Evolutionary conservation across 331 rosid genomes (phyloP), one percentile per base, ranked within the genome.

Genomic region (Arachis monticola): DNA sequence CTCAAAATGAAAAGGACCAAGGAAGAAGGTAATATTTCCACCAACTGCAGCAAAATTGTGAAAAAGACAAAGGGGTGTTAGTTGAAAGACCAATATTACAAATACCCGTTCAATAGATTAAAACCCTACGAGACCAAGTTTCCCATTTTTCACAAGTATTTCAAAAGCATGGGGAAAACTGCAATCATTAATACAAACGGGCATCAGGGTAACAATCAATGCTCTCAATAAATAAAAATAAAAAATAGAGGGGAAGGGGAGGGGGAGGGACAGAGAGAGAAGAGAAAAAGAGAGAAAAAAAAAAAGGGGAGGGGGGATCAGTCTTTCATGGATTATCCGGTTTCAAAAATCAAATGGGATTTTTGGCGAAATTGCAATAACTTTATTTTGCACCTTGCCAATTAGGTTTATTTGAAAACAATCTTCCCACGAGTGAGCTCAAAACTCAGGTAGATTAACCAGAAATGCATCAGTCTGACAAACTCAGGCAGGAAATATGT

Each of bases 1-100:
- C 99, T 87, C 84, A 95, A 81, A 83, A 95, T 92, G 88, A 92
- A 95, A 57, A 95, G 93, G 71, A 95, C 99, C 83, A 95, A 72
- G 38, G 92, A 73, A 47, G 97, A 95, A 50, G 99, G 99, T 76
- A 95, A 69, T 77, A 95, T 92, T 85, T 95, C 99, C 83, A 92
- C 97, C 86, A 86, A 77, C 99, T 95, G 92, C 67, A 77, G 30
- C 62, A 68, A 45, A 17, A 60, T 30, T 17, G 44, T 64, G 59
- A 66, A 38, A 30, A 30, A 47, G 31, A 60, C 59, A 38, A 62
- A 41, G 2, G 14, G 27, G 0, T 40, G 9, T 46, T 10, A 13
- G 44, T 22, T 32, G 22, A 69, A 73, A 69, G 44, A 74, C 73
- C 22, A 59, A 59, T 12, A 62, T 32, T 61, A 62, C 30, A 80